Evolutionary conservation across 768 basidiomycete species (phyloP).

Genomic region (Tricholoma matsutake): DNA sequence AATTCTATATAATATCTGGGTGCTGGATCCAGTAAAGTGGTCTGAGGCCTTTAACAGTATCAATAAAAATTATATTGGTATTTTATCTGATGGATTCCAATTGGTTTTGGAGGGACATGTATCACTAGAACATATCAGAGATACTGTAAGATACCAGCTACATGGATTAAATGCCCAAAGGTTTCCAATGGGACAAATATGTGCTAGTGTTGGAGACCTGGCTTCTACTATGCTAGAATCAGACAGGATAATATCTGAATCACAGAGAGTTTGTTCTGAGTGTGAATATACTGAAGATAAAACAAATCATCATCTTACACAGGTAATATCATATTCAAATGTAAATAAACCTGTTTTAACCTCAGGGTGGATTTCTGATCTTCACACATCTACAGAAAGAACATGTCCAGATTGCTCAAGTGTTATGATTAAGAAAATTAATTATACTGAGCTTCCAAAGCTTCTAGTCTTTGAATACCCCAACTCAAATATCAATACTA

Average conservation of each 20-base stretch:
- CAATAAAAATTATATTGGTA: neutral
- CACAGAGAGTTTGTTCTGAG: neutral
- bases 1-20: conserved; percentile 20
- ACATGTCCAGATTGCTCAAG: no score
- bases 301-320: neutral
- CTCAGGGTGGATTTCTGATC: neutral
- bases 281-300: neutral
- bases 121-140: neutral
- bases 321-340: neutral
- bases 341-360: neutral
- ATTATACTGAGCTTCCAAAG: no score
- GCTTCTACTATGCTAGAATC: neutral
- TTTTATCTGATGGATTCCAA: neutral
- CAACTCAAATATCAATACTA: no score
- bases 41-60: conserved; percentile 1
- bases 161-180: neutral
- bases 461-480: no score
- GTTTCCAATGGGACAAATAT: neutral
- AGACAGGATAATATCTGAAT: neutral
- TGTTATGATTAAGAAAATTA: no score
- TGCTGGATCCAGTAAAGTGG: conserved; percentile 6
- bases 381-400: neutral
- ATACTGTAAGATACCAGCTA: neutral
- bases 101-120: neutral
- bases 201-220: neutral